Conservation (phyloP, 805 yeast genomes). For the Kodamaea hsintzibuensis region DNA sequence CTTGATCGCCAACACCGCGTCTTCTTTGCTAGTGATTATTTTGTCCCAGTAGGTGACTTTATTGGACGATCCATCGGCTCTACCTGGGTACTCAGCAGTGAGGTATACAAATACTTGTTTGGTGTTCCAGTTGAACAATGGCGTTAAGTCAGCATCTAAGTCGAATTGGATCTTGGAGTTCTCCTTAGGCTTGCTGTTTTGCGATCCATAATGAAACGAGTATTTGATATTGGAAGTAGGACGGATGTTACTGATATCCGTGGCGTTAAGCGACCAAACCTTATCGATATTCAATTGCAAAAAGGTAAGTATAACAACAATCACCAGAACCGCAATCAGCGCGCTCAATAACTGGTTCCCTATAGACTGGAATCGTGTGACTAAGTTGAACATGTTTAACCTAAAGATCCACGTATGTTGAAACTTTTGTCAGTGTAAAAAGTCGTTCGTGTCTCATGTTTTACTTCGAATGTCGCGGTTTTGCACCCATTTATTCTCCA, state of each 20-base stretch:
- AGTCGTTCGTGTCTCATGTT: not conserved
- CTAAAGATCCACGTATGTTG: conserved; percentile 1
- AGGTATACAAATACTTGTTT: conserved; percentile 92
- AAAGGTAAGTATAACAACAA: conserved; percentile 50
- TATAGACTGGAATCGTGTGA: conserved; percentile 45
- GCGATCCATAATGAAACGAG: conserved; percentile 69
- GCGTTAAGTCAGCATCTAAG: conserved; percentile 68
- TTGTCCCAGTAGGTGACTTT: conserved; percentile 90
- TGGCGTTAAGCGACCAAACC: conserved; percentile 45
- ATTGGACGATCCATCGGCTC: conserved; percentile 45
- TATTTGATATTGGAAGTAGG: conserved; percentile 47
- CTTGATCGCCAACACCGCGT: conserved; percentile 56
- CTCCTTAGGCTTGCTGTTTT: conserved; percentile 68
- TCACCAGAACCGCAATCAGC: conserved; percentile 45
- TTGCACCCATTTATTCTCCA: not conserved
- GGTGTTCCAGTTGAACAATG: conserved; percentile 94
- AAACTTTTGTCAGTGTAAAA: not conserved
- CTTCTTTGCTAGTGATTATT: conserved; percentile 59
- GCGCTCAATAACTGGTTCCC: conserved; percentile 57
- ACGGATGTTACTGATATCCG: conserved; percentile 35
- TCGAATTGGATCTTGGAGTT: conserved; percentile 73
- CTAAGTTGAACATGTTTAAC: conserved; percentile 32
- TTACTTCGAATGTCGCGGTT: not conserved
- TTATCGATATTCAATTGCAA: conserved; percentile 47
- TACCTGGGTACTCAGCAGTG: conserved; percentile 77